phyloP scores from a whole-genome alignment of 139 green algal species.

The Marvania coccoides region DNA sequence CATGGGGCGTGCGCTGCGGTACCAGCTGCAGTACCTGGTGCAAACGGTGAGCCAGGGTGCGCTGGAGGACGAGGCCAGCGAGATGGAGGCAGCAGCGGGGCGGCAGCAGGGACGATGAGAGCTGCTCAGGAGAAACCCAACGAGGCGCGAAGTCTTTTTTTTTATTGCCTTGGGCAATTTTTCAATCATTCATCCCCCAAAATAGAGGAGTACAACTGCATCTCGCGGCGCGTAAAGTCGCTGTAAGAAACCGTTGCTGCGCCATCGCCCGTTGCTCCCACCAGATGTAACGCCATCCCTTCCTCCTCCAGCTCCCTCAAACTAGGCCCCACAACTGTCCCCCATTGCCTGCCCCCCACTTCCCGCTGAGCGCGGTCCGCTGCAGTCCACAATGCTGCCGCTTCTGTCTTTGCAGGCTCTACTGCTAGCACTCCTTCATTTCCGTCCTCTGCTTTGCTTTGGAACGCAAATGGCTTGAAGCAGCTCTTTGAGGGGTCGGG shows the following conservation, averaged over 20 bases:
- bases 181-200: too few relatives aligned
- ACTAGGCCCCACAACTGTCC: not conserved
- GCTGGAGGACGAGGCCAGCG: slow-evolving; percentile 2
- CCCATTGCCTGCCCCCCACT: not conserved
- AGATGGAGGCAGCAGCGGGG: too few relatives aligned
- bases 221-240: too few relatives aligned
- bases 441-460: not conserved
- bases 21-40: slow-evolving; percentile 5
- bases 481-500: slow-evolving; percentile 13
- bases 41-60: not conserved
- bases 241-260: too few relatives aligned
- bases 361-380: too few relatives aligned
- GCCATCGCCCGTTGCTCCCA: too few relatives aligned
- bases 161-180: too few relatives aligned
- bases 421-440: not conserved
- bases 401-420: not conserved
- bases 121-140: too few relatives aligned
- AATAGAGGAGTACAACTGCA: too few relatives aligned
- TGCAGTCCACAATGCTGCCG: not conserved
- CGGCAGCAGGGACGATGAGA: too few relatives aligned
- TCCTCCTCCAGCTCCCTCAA: not conserved
- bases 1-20: not conserved
- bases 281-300: not conserved
- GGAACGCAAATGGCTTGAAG: slow-evolving; percentile 19
- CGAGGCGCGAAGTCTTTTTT: too few relatives aligned